Evolutionary conservation across 768 basidiomycete genomes (phyloP).

Genomic region (Lenzites betulinus): DNA sequence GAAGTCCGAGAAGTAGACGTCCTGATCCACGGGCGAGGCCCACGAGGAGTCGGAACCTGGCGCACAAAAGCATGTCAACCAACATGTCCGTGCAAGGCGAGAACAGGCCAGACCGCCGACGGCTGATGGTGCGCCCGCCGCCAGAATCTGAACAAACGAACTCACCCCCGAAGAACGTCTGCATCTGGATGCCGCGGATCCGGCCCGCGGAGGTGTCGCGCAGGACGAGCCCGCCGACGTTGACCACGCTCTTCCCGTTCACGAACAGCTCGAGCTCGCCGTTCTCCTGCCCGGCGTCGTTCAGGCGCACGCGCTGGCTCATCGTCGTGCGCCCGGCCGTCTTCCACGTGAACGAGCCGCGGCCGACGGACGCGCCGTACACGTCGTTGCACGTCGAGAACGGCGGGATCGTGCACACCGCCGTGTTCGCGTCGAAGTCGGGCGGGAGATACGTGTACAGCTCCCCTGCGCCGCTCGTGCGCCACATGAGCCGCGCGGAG

Average conservation of each 20-base stretch:
- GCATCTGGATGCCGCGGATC: slow-evolving; percentile 71
- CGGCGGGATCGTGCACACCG: slow-evolving; percentile 51
- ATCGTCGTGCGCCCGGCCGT: slow-evolving; percentile 69
- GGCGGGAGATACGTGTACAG: slow-evolving; percentile 51
- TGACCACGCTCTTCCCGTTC: slow-evolving; percentile 65
- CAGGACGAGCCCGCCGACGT: slow-evolving; percentile 55
- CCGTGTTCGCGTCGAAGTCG: slow-evolving; percentile 49
- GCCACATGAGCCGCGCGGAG: slow-evolving; percentile 74
- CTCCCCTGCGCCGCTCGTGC: slow-evolving; percentile 45
- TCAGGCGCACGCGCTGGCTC: slow-evolving; percentile 69
- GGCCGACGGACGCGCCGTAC: slow-evolving; percentile 69
- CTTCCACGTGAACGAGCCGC: slow-evolving; percentile 65
- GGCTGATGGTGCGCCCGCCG: neutral
- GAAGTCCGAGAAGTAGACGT: slow-evolving; percentile 69
- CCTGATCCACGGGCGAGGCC: slow-evolving; percentile 64
- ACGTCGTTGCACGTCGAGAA: slow-evolving; percentile 57
- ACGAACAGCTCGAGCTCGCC: slow-evolving; percentile 72
- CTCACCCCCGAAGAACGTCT: slow-evolving; percentile 79
- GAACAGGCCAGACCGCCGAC: slow-evolving; percentile 16
- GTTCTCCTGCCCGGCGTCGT: slow-evolving; percentile 67
- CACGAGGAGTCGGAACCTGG: slow-evolving; percentile 50
- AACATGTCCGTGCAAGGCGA: too few relatives aligned
- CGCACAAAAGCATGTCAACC: neutral
- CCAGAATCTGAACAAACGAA: slow-evolving; percentile 17
- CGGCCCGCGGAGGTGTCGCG: slow-evolving; percentile 48